Conservation (phyloP, 148 eudicot genomes). For the Euryodendron excelsum region DNA sequence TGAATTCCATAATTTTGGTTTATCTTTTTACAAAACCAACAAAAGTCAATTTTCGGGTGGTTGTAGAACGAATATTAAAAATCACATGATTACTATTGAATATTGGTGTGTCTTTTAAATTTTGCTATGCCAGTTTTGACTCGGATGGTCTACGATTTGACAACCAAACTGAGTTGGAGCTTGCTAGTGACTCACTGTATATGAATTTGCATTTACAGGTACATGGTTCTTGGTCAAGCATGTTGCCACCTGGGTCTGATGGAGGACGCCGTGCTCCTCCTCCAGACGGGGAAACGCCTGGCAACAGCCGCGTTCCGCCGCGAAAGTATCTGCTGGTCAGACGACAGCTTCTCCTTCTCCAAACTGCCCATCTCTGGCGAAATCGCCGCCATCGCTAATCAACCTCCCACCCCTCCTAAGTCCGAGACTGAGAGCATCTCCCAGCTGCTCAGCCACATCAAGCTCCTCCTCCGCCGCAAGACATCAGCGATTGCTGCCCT, state of each 20-base stretch:
- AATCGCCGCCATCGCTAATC: constrained; percentile 14
- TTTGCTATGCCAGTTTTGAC: too few species aligned
- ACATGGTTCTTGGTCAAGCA: constrained; percentile 87
- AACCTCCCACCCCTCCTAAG: constrained; percentile 38
- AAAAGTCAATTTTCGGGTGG: not conserved
- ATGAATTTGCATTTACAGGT: constrained; percentile 37
- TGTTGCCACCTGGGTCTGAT: constrained; percentile 88
- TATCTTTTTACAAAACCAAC: too few species aligned
- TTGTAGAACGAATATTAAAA: too few species aligned
- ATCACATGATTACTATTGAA: too few species aligned
- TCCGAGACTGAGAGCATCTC: constrained; percentile 62
- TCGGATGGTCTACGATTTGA: too few species aligned
- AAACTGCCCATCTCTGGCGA: constrained; percentile 32
- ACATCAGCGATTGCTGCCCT: constrained; percentile 82
- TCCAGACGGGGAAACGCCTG: constrained; percentile 90
- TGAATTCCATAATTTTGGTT: constrained; percentile 16
- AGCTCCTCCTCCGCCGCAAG: constrained; percentile 83
- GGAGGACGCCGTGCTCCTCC: constrained; percentile 94
- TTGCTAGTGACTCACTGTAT: constrained; percentile 8
- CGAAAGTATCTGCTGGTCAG: constrained; percentile 76
- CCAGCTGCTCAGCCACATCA: constrained; percentile 74
- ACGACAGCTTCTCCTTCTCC: constrained; percentile 73
- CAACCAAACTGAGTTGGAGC: not conserved
- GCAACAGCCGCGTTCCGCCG: constrained; percentile 91
- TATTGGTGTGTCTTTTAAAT: too few species aligned